Percentiles rank a stretch among this genome's conserved stretches.
Evolutionary conservation across 805 yeast genomes (phyloP).

Genomic region (Cyberlindnera mississippiensis): DNA sequence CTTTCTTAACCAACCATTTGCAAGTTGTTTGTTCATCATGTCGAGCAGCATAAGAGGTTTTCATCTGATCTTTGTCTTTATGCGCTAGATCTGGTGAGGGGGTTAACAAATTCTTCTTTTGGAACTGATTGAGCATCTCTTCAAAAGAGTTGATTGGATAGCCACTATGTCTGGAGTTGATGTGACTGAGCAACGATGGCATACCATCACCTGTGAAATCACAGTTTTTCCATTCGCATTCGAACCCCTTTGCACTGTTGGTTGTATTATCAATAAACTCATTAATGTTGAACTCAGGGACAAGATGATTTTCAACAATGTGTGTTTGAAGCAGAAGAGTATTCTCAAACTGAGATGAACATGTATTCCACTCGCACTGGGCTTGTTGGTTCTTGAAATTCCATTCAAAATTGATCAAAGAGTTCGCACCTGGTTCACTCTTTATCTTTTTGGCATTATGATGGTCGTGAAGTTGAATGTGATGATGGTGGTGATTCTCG

Average conservation of each 20-base stretch:
- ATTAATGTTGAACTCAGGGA: conserved; percentile 20
- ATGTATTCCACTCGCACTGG: conserved; percentile 68
- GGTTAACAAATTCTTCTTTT: conserved; percentile 2
- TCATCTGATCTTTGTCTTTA: not conserved
- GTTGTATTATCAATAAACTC: not conserved
- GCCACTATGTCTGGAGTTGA: conserved; percentile 43
- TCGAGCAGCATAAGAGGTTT: not conserved
- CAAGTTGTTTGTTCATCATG: conserved; percentile 23
- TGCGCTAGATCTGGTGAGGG: conserved; percentile 6
- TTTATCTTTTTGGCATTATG: conserved; percentile 24
- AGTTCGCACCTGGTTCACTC: conserved; percentile 1
- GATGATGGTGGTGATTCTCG: conserved; percentile 37
- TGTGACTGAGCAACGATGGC: conserved; percentile 54
- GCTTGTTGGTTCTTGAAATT: conserved; percentile 37
- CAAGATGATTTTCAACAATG: conserved; percentile 45
- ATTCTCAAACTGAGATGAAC: conserved; percentile 41
- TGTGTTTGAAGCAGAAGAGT: conserved; percentile 46
- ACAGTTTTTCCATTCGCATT: conserved; percentile 80
- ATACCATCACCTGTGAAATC: conserved; percentile 50
- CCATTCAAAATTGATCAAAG: conserved; percentile 25
- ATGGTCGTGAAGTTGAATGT: conserved; percentile 34
- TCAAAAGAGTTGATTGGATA: not conserved
- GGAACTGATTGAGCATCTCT: not conserved
- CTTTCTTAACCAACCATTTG: conserved; percentile 18
- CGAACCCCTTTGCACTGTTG: conserved; percentile 5